Percentiles rank a stretch among this genome's conserved stretches.
phyloP scores from a whole-genome alignment of 1,139 yeast genomes.

The Saccharomyces hybrid region DNA sequence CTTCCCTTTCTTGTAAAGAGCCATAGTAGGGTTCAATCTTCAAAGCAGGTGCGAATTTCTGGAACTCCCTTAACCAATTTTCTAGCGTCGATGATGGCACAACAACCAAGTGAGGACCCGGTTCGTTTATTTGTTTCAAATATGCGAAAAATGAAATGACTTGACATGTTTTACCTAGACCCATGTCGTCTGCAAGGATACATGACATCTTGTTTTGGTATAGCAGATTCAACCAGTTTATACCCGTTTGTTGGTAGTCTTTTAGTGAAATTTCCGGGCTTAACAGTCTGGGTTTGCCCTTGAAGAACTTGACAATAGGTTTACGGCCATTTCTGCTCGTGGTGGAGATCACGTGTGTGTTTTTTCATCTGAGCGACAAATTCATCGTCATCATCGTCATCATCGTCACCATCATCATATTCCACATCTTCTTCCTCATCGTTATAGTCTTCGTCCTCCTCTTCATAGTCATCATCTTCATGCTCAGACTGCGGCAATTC shows the following conservation, averaged over 20 bases:
- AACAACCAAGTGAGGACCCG: constrained; percentile 74
- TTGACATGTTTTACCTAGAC: constrained; percentile 92
- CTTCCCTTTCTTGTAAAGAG: constrained; percentile 73
- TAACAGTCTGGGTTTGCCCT: constrained; percentile 60
- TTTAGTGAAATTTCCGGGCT: constrained; percentile 61
- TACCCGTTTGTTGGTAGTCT: constrained; percentile 88
- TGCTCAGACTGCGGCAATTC: constrained; percentile 14
- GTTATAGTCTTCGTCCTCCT: constrained; percentile 18
- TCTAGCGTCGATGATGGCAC: constrained; percentile 96
- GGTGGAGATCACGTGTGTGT: constrained; percentile 6
- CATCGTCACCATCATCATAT: constrained; percentile 24
- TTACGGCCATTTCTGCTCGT: constrained; percentile 11
- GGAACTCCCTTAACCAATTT: constrained; percentile 93
- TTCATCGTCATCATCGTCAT: constrained; percentile 32
- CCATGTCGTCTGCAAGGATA: constrained; percentile 97
- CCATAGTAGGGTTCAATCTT: constrained; percentile 93
- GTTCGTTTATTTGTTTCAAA: constrained; percentile 52
- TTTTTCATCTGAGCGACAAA: constrained; percentile 9
- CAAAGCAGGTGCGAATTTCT: constrained; percentile 75
- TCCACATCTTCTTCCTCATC: constrained; percentile 33
- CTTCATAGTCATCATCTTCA: constrained; percentile 15
- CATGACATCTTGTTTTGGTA: constrained; percentile 77
- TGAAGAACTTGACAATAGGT: constrained; percentile 45
- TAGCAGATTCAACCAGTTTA: constrained; percentile 82
- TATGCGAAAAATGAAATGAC: constrained; percentile 89